These are phyloP conservation scores for Colletotrichum orbiculare DNA, from an alignment of 2,329 filamentous ascomycete species.

Conservation along the genomic window DNA sequence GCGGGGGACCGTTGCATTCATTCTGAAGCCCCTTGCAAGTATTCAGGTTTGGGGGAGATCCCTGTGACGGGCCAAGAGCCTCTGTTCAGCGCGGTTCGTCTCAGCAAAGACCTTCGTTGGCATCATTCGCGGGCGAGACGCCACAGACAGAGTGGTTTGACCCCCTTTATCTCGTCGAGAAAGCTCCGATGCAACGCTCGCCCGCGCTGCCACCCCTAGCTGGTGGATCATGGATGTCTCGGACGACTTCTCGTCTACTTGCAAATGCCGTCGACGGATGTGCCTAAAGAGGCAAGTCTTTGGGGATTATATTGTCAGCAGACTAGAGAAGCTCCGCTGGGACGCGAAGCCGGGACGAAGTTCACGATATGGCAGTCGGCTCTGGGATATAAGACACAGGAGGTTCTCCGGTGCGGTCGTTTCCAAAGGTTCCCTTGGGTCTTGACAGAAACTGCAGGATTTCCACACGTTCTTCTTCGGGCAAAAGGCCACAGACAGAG, in stretches of 20 bases:
- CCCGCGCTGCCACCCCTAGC: background rate
- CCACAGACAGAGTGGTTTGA: constrained; percentile 20
- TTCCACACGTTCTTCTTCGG: background rate
- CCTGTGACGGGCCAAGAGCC: constrained; percentile 17
- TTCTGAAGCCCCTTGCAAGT: background rate
- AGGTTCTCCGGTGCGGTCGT: background rate
- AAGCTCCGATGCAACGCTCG: constrained; percentile 4
- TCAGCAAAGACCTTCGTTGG: background rate
- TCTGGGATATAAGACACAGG: background rate
- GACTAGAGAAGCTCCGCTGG: background rate
- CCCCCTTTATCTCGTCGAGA: constrained; percentile 7
- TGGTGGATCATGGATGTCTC: background rate
- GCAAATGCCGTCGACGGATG: background rate
- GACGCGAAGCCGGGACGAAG: constrained; percentile 6
- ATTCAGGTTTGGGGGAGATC: background rate
- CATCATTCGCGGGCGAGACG: constrained; percentile 5
- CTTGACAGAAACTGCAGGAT: too few species aligned
- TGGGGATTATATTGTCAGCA: constrained; percentile 1
- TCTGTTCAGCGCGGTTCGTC: background rate
- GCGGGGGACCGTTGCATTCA: constrained; percentile 20
- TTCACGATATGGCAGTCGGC: constrained; percentile 6
- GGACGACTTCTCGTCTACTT: constrained; percentile 11
- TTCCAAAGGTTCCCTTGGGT: background rate
- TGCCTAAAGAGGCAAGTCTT: constrained; percentile 7
- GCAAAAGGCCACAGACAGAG: too few species aligned